Percentiles rank a stretch among this genome's conserved stretches.
Evolutionary conservation across 2,329 filamentous ascomycete species (phyloP).

Genomic region (Gremmenia infestans): DNA sequence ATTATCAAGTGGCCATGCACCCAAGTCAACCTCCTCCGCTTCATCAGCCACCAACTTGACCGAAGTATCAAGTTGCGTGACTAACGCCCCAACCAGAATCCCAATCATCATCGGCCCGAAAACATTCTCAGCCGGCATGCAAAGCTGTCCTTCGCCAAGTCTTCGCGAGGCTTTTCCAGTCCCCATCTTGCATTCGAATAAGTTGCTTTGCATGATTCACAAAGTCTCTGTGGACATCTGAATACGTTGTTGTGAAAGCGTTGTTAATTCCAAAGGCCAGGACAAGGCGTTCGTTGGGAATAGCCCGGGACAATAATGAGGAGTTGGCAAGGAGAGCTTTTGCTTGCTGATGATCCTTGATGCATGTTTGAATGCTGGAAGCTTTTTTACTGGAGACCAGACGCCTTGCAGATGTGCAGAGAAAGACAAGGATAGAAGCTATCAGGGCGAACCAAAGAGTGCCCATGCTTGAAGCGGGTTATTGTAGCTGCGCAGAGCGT

Average conservation of each 20-base stretch:
- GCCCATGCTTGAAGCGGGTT: no score
- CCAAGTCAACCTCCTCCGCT: background rate
- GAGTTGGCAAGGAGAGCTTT: background rate
- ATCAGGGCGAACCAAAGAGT: no score
- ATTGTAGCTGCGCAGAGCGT: no score
- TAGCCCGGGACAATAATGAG: constrained; percentile 4
- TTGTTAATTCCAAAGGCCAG: constrained; percentile 15
- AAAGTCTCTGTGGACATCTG: background rate
- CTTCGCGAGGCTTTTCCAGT: background rate
- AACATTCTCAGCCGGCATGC: constrained; percentile 12
- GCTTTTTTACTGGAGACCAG: background rate
- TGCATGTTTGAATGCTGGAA: background rate
- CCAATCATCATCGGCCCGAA: constrained; percentile 17
- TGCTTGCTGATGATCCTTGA: background rate
- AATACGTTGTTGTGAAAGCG: constrained; percentile 14
- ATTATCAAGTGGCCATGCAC: background rate
- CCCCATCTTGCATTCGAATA: background rate
- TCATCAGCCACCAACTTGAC: background rate
- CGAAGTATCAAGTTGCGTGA: background rate
- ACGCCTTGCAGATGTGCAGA: background rate
- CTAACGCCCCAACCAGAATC: constrained; percentile 6
- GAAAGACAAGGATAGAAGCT: background rate
- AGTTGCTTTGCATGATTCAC: background rate
- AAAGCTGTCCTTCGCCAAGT: constrained; percentile 3
- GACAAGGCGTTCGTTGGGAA: constrained; percentile 10